Conservation (phyloP, 2,329 filamentous ascomycete species). For the Pseudopyricularia javanii region DNA sequence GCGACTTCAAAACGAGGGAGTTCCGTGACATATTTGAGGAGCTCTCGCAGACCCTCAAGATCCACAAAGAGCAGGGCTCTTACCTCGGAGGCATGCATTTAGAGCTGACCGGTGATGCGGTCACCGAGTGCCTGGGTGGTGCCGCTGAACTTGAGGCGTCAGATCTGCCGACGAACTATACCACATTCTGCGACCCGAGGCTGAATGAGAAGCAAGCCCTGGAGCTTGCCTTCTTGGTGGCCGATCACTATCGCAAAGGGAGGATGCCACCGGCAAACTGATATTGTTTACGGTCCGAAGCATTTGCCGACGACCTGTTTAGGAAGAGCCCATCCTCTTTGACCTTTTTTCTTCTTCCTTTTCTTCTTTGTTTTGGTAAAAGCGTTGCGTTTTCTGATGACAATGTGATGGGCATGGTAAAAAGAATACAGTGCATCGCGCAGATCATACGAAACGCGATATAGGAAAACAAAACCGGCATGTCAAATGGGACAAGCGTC, state of each 20-base stretch:
- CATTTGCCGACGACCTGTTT: not conserved
- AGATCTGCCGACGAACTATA: slow-evolving; percentile 82
- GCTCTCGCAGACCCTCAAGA: slow-evolving; percentile 67
- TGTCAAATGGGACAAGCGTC: too few species aligned
- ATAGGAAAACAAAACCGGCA: too few species aligned
- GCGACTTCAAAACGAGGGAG: slow-evolving; percentile 81
- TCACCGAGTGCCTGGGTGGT: slow-evolving; percentile 91
- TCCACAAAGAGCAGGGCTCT: slow-evolving; percentile 73
- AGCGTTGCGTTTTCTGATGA: too few species aligned
- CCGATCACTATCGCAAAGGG: slow-evolving; percentile 55
- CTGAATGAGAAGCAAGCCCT: slow-evolving; percentile 97
- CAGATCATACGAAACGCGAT: too few species aligned
- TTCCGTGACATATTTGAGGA: slow-evolving; percentile 87
- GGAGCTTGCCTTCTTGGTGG: slow-evolving; percentile 86
- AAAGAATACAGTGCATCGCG: too few species aligned
- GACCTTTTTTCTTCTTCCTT: too few species aligned
- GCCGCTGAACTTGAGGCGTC: slow-evolving; percentile 79
- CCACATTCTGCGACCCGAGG: slow-evolving; percentile 87
- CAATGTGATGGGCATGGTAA: too few species aligned
- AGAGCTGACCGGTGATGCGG: slow-evolving; percentile 88
- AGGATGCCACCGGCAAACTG: slow-evolving; percentile 7
- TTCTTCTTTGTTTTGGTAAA: too few species aligned
- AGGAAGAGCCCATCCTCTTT: too few species aligned
- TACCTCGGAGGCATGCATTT: slow-evolving; percentile 91
- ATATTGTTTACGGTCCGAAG: not conserved